phyloP scores from a whole-genome alignment of 345 rosid genomes.

The Eucalyptus cladocalyx region DNA sequence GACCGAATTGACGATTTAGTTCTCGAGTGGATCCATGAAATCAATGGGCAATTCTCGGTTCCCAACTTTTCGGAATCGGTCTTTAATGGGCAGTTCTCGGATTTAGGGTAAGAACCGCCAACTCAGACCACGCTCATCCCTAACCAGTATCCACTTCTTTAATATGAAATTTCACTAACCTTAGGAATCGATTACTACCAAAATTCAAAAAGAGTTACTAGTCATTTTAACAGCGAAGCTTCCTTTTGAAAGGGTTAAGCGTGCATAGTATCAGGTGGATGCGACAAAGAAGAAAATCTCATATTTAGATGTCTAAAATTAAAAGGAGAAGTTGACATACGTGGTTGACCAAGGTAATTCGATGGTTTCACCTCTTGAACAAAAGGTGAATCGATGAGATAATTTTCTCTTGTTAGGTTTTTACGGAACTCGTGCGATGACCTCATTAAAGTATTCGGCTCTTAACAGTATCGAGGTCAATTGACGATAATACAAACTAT shows the following conservation, averaged over 20 bases:
- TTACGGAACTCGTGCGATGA: neutral
- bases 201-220: neutral
- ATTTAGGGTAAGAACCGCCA: too few relatives aligned
- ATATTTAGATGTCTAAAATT: neutral
- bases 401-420: neutral
- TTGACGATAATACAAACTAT: neutral
- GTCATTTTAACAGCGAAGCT: neutral
- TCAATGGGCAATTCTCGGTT: rapidly evolving
- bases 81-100: too few relatives aligned
- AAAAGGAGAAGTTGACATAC: neutral
- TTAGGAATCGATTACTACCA: neutral
- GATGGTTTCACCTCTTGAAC: neutral
- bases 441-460: neutral
- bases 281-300: neutral
- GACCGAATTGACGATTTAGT: rapidly evolving
- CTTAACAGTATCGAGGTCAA: neutral
- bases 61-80: rapidly evolving
- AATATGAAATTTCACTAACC: neutral
- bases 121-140: too few relatives aligned
- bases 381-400: too few relatives aligned
- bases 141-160: neutral
- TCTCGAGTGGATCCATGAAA: too few relatives aligned
- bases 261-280: neutral
- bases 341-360: neutral
- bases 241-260: neutral